Percentiles rank a stretch among this genome's conserved stretches.
phyloP scores from a whole-genome alignment of 1,284 basidiomycete genomes.

The Malassezia restricta region DNA sequence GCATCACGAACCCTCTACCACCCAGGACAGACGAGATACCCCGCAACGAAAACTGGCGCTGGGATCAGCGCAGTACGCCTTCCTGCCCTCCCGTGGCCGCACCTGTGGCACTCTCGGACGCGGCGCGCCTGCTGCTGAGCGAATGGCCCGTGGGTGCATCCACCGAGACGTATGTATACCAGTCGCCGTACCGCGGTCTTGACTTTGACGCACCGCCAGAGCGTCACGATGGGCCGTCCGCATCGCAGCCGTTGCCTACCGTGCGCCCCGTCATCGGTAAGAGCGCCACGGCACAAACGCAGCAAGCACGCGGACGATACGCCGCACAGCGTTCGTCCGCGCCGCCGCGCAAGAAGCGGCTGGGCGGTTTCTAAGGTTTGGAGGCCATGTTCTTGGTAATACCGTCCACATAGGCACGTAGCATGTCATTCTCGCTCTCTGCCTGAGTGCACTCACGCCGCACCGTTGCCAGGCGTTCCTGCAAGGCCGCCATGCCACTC shows the following conservation, averaged over 20 bases:
- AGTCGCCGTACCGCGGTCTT: slow-evolving; percentile 2
- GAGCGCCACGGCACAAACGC: slow-evolving; percentile 1
- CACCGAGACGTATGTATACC: not conserved
- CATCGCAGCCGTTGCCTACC: not conserved
- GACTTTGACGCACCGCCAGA: not conserved
- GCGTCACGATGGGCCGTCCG: not conserved
- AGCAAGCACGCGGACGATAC: slow-evolving; percentile 10
- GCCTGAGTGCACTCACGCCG: slow-evolving; percentile 40
- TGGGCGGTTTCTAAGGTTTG: slow-evolving; percentile 18
- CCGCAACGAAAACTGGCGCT: slow-evolving; percentile 8
- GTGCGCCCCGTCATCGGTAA: not conserved
- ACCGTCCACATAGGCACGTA: slow-evolving; percentile 44
- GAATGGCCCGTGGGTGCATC: slow-evolving; percentile 7
- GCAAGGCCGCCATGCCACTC: slow-evolving; percentile 30
- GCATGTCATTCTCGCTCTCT: slow-evolving; percentile 43
- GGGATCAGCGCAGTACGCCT: slow-evolving; percentile 1
- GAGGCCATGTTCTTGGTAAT: slow-evolving; percentile 45
- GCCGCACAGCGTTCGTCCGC: not conserved
- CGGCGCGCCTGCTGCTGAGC: slow-evolving; percentile 6
- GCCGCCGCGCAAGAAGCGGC: slow-evolving; percentile 9
- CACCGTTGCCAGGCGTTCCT: slow-evolving; percentile 28
- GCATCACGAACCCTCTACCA: not conserved
- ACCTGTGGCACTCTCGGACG: not conserved
- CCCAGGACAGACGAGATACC: not conserved
- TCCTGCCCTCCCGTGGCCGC: not conserved